A percentile compares a stretch with the other conserved stretches of the same genome.
phyloP scores from a whole-genome alignment of 495 filamentous ascomycete species.

The Lepraria neglecta region DNA sequence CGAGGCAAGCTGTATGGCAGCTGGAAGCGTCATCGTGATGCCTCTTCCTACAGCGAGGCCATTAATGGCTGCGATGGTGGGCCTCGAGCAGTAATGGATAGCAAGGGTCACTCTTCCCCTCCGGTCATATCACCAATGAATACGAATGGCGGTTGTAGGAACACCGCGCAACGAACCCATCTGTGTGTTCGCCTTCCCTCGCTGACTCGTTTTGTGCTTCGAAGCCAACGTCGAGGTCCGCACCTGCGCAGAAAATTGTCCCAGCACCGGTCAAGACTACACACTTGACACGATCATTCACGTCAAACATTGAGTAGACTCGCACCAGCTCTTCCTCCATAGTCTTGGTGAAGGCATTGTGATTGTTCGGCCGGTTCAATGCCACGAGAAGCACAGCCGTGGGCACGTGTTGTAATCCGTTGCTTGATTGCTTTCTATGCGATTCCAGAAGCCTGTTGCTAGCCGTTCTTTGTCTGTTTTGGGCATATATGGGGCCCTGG shows the following conservation, averaged over 20 bases:
- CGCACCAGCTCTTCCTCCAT: conserved; percentile 52
- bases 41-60: conserved; percentile 61
- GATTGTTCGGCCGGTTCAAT: conserved; percentile 47
- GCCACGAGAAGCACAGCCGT: conserved; percentile 2
- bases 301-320: conserved; percentile 49
- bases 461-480: too few species aligned
- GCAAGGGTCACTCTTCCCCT: conserved; percentile 53
- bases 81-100: conserved; percentile 56
- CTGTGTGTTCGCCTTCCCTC: conserved; percentile 1
- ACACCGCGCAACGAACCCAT: background rate
- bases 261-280: conserved; percentile 55
- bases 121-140: conserved; percentile 28
- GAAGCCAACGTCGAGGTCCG: conserved; percentile 55
- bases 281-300: conserved; percentile 51
- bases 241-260: conserved; percentile 59
- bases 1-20: conserved; percentile 51
- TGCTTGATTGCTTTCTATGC: too few species aligned
- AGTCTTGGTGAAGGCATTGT: conserved; percentile 46
- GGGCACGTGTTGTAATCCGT: too few species aligned
- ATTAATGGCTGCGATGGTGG: conserved; percentile 59
- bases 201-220: conserved; percentile 24
- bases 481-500: too few species aligned
- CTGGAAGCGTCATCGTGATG: conserved; percentile 62
- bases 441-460: too few species aligned
- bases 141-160: background rate